Evolutionary conservation across 2,329 filamentous ascomycete genomes (phyloP).

Genomic region (Colletotrichum siamense): DNA sequence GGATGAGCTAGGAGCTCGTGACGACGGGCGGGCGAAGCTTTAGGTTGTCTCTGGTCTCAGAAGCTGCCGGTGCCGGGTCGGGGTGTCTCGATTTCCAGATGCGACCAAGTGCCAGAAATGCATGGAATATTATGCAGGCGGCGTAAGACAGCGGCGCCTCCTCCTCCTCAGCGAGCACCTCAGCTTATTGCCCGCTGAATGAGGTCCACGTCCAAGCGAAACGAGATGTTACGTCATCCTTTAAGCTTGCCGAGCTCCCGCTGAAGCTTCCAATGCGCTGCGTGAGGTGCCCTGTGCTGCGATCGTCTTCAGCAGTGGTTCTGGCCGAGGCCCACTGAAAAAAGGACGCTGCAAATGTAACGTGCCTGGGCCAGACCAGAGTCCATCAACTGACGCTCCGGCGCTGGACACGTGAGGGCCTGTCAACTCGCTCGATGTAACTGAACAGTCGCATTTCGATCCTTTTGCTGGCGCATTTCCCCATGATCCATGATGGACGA

Average conservation of each 20-base stretch:
- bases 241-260: not conserved
- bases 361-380: not conserved
- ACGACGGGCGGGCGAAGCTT: slow-evolving; percentile 11
- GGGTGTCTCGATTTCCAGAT: not conserved
- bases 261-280: not conserved
- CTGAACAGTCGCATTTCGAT: not conserved
- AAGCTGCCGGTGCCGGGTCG: not conserved
- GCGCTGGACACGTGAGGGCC: not conserved
- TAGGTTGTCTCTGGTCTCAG: slow-evolving; percentile 11
- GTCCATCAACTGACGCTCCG: not conserved
- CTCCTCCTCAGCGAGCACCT: not conserved
- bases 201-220: not conserved
- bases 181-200: not conserved
- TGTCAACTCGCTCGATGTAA: not conserved
- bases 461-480: not conserved
- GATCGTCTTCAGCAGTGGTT: not conserved
- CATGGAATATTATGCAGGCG: not conserved
- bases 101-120: slow-evolving; percentile 1
- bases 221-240: not conserved
- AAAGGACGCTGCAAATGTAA: not conserved
- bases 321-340: not conserved
- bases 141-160: not conserved
- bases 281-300: not conserved
- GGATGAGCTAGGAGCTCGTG: not conserved
- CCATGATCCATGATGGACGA: not conserved